Percentiles rank a stretch among this genome's conserved stretches.
Conservation (phyloP, 2,329 filamentous ascomycete genomes). For the Hirsutella thompsonii region DNA sequence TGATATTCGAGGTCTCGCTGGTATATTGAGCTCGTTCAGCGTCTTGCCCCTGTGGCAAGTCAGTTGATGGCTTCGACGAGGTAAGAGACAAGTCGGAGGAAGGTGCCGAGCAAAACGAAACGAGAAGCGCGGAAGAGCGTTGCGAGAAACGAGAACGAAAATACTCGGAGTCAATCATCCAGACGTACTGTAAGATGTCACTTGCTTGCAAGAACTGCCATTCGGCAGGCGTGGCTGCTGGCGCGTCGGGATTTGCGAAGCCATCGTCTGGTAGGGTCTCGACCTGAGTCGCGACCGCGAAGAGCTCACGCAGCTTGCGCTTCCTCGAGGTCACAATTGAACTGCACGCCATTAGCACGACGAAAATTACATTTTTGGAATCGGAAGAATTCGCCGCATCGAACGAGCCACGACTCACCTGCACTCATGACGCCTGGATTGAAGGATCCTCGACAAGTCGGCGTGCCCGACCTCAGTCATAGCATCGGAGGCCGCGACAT, state of each 20-base stretch:
- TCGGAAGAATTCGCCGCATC: slow-evolving; percentile 38
- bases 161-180: background rate
- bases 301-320: slow-evolving; percentile 82
- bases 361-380: slow-evolving; percentile 30
- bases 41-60: slow-evolving; percentile 21
- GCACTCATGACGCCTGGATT: slow-evolving; percentile 49
- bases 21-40: slow-evolving; percentile 40
- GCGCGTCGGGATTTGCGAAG: slow-evolving; percentile 44
- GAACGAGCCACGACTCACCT: slow-evolving; percentile 34
- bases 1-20: slow-evolving; percentile 30
- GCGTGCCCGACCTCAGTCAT: slow-evolving; percentile 58
- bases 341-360: slow-evolving; percentile 35
- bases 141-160: background rate
- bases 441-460: slow-evolving; percentile 54
- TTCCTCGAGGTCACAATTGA: slow-evolving; percentile 73
- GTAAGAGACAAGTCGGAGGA: background rate
- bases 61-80: slow-evolving; percentile 7
- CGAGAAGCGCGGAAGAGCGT: background rate
- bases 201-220: slow-evolving; percentile 41
- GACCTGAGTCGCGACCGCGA: slow-evolving; percentile 61
- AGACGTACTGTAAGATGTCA: slow-evolving; percentile 47
- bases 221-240: slow-evolving; percentile 36
- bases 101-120: background rate
- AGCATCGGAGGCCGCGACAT: slow-evolving; percentile 56
- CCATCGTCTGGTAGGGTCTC: slow-evolving; percentile 46